Conservation (phyloP, 768 basidiomycete species). For the Hygrocybe punicea region DNA sequence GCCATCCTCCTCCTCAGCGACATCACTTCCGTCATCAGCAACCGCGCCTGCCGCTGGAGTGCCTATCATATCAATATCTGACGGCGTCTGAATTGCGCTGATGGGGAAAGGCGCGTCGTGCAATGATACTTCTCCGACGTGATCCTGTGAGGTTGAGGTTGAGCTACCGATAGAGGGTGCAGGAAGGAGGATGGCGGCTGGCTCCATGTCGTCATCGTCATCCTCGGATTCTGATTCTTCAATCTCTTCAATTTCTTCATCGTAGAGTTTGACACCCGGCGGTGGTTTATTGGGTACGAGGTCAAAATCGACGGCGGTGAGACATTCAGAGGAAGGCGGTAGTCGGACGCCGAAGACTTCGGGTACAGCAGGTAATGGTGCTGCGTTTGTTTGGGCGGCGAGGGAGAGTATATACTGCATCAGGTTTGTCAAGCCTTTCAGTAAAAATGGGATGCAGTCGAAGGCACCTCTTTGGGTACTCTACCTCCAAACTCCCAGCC, state of each 20-base stretch:
- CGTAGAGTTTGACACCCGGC: constrained; percentile 68
- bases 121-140: constrained; percentile 22
- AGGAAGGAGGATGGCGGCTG: constrained; percentile 47
- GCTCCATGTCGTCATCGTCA: constrained; percentile 67
- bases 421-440: not conserved
- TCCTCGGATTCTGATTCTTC: constrained; percentile 71
- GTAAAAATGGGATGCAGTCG: not conserved
- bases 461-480: constrained; percentile 78
- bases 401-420: constrained; percentile 71
- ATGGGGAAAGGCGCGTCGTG: constrained; percentile 56
- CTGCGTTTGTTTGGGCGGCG: constrained; percentile 78
- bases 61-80: constrained; percentile 66
- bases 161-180: constrained; percentile 18
- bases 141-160: constrained; percentile 33
- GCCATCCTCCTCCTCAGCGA: constrained; percentile 70
- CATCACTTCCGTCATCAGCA: constrained; percentile 64
- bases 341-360: constrained; percentile 85
- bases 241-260: constrained; percentile 80
- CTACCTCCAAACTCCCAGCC: constrained; percentile 92
- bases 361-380: constrained; percentile 77
- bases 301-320: constrained; percentile 82
- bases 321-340: constrained; percentile 65
- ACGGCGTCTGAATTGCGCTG: constrained; percentile 58
- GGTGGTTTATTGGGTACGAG: constrained; percentile 82
- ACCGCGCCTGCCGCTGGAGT: constrained; percentile 38